phyloP scores from a whole-genome alignment of 1,284 basidiomycete genomes.

The Boletus coffeatus region DNA sequence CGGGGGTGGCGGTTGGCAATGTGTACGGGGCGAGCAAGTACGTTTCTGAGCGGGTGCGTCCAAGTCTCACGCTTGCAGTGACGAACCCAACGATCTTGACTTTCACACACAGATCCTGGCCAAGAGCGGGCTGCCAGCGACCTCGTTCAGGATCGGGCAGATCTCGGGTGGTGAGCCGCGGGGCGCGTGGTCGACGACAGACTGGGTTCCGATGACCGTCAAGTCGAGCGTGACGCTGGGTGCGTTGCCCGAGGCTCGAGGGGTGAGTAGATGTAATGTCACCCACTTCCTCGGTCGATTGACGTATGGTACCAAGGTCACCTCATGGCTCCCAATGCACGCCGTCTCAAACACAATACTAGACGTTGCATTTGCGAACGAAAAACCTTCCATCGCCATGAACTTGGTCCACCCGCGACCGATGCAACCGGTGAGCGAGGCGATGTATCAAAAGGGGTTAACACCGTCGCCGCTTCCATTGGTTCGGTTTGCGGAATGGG shows the following conservation, averaged over 20 bases:
- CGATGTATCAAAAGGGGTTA: conserved; percentile 9
- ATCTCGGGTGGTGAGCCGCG: conserved; percentile 15
- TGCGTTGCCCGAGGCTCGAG: conserved; percentile 18
- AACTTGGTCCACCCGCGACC: conserved; percentile 29
- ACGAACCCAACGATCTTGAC: not conserved
- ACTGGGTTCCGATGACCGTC: conserved; percentile 24
- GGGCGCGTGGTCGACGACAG: conserved; percentile 22
- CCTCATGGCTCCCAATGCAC: conserved; percentile 28
- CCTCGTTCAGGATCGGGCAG: conserved; percentile 23
- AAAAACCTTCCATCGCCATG: conserved; percentile 11
- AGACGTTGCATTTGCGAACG: conserved; percentile 21
- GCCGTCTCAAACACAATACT: conserved; percentile 23
- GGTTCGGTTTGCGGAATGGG: conserved; percentile 24
- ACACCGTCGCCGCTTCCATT: conserved; percentile 13
- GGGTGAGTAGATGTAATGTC: conserved; percentile 11
- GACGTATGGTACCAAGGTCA: conserved; percentile 10
- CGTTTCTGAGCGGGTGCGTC: conserved; percentile 23
- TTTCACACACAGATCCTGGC: conserved; percentile 13
- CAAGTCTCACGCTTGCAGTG: not conserved
- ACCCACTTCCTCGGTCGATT: not conserved
- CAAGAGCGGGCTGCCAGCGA: conserved; percentile 15
- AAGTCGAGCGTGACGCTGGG: conserved; percentile 22
- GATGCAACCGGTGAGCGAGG: conserved; percentile 19
- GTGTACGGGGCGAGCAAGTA: conserved; percentile 26
- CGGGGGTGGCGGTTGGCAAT: conserved; percentile 11